phyloP scores from a whole-genome alignment of 306 rosid species.

The Fragaria nilgerrensis region DNA sequence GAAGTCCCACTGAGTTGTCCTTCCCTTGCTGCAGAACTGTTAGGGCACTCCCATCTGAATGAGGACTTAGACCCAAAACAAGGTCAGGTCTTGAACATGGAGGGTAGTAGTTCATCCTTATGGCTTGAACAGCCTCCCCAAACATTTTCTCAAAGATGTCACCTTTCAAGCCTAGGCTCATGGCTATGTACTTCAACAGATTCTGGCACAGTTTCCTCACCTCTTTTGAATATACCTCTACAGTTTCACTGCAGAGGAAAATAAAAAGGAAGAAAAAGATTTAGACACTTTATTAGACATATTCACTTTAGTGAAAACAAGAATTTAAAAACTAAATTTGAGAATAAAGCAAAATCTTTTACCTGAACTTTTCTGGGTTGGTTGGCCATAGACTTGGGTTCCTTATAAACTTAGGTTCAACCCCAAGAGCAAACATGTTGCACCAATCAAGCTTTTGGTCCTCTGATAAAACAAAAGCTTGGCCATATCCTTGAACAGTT shows the following conservation, averaged over 20 bases:
- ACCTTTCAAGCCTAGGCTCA: conserved; percentile 55
- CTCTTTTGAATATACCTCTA: conserved; percentile 72
- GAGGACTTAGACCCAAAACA: conserved; percentile 94
- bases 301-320: neutral
- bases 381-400: conserved; percentile 81
- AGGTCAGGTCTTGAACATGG: conserved; percentile 95
- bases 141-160: conserved; percentile 63
- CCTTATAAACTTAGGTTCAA: conserved; percentile 61
- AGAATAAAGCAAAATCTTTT: conserved; percentile 1
- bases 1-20: conserved; percentile 80
- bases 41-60: conserved; percentile 97
- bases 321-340: neutral
- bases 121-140: conserved; percentile 86
- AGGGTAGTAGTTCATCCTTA: conserved; percentile 97
- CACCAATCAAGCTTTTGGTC: conserved; percentile 97
- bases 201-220: conserved; percentile 61
- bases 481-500: conserved; percentile 92
- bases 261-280: neutral
- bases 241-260: conserved; percentile 51
- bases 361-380: conserved; percentile 71
- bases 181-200: conserved; percentile 61
- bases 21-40: conserved; percentile 91
- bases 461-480: conserved; percentile 96
- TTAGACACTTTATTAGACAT: neutral
- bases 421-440: conserved; percentile 96